These are phyloP conservation scores for Penicillium chermesinum DNA, from an alignment of 495 filamentous ascomycete species.

Conservation along the genomic window DNA sequence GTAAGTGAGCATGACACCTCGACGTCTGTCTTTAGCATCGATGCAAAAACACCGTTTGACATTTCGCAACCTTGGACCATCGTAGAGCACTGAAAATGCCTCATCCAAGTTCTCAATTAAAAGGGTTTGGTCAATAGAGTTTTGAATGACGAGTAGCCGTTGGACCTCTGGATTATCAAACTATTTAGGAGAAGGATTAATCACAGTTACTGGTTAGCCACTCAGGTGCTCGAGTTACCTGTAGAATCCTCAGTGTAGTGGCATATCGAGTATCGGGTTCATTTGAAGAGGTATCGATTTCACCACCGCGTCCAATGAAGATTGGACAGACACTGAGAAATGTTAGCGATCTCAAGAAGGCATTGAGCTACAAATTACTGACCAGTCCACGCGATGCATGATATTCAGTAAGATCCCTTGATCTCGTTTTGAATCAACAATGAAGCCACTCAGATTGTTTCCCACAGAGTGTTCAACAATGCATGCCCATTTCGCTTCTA, in stretches of 20 bases:
- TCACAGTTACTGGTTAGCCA: too few relatives aligned
- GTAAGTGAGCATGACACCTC: slow-evolving; percentile 60
- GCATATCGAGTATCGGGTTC: slow-evolving; percentile 70
- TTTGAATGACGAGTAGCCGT: slow-evolving; percentile 76
- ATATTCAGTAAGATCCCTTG: slow-evolving; percentile 54
- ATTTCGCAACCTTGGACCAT: slow-evolving; percentile 55
- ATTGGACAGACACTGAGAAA: slow-evolving; percentile 50
- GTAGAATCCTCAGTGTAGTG: slow-evolving; percentile 72
- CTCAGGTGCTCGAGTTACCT: slow-evolving; percentile 40
- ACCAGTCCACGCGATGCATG: slow-evolving; percentile 58
- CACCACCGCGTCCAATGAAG: slow-evolving; percentile 56
- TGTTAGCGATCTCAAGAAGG: neutral
- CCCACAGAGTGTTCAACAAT: slow-evolving; percentile 74
- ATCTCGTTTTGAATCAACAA: slow-evolving; percentile 72
- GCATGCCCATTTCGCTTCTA: slow-evolving; percentile 78
- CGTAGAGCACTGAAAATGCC: slow-evolving; percentile 66
- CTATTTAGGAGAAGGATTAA: too few relatives aligned
- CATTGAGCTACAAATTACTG: slow-evolving; percentile 9
- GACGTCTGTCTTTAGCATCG: slow-evolving; percentile 50
- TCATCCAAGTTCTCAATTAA: slow-evolving; percentile 62
- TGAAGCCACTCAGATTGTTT: slow-evolving; percentile 60
- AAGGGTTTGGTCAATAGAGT: slow-evolving; percentile 78
- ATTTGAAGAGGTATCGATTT: slow-evolving; percentile 56
- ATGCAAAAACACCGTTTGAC: slow-evolving; percentile 67
- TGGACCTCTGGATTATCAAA: slow-evolving; percentile 75